phyloP scores from a whole-genome alignment of 2,329 filamentous ascomycete species.

The Penicillium brasilianum region DNA sequence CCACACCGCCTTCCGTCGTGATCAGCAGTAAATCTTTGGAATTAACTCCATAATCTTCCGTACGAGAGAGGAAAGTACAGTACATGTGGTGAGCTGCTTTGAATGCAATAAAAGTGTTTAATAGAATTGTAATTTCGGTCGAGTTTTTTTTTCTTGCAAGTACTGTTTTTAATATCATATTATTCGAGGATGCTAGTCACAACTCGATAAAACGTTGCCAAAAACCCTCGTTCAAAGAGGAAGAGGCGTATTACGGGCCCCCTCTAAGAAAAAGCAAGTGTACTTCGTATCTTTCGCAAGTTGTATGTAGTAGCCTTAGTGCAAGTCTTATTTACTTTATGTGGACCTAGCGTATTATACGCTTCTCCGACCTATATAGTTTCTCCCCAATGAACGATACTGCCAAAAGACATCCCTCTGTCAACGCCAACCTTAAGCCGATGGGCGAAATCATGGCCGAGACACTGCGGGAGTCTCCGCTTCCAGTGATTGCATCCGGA shows the following conservation, averaged over 20 bases:
- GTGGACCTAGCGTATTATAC: neutral
- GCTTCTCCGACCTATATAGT: neutral
- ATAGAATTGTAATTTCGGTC: no score
- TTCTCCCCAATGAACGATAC: neutral
- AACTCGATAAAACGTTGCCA: neutral
- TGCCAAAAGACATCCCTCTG: neutral
- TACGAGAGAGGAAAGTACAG: no score
- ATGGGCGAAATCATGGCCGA: neutral
- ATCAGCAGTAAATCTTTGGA: neutral
- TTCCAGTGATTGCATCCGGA: conserved; percentile 1
- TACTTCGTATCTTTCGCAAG: neutral
- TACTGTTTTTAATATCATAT: neutral
- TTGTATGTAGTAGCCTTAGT: neutral
- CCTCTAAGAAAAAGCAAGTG: neutral
- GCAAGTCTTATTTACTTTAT: neutral
- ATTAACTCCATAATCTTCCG: no score
- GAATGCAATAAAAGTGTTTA: no score
- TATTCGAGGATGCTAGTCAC: neutral
- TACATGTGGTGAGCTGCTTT: no score
- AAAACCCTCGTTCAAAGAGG: neutral
- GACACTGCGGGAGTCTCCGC: conserved; percentile 4
- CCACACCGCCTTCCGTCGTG: conserved; percentile 9
- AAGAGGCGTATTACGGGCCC: neutral
- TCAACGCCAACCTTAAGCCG: no score
- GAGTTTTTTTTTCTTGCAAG: no score